These are phyloP conservation scores for Beauveria asiatica DNA, from an alignment of 2,329 filamentous ascomycete genomes.

Conservation along the genomic window DNA sequence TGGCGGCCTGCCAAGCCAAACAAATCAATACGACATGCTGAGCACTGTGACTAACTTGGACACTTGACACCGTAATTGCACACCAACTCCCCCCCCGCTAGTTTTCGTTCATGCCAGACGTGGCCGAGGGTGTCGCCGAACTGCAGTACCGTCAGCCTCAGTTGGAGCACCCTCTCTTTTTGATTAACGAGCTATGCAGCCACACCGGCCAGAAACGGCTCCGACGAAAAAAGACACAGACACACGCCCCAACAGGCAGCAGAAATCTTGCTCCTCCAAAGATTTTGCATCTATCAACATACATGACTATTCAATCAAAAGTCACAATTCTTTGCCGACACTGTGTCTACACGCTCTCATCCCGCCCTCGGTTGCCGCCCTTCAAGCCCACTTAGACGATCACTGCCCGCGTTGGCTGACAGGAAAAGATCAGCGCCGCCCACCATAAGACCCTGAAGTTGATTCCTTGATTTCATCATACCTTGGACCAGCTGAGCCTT, in stretches of 20 bases:
- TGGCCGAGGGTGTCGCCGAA: not conserved
- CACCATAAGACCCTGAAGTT: constrained; percentile 6
- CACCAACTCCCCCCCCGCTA: not conserved
- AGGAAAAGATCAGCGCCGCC: constrained; percentile 5
- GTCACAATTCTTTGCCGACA: not conserved
- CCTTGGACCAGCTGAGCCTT: not conserved
- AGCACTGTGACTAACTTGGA: not conserved
- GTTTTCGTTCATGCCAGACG: not conserved
- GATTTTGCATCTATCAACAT: not conserved
- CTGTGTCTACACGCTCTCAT: not conserved
- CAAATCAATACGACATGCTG: not conserved
- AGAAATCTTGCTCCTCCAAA: not conserved
- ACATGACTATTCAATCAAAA: not conserved
- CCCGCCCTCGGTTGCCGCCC: not conserved
- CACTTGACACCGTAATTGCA: not conserved
- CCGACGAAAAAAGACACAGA: not conserved
- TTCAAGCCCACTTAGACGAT: constrained; percentile 8
- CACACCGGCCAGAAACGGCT: constrained; percentile 5
- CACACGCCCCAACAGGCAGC: not conserved
- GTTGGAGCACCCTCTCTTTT: not conserved
- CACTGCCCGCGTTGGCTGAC: not conserved
- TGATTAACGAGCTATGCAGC: constrained; percentile 4
- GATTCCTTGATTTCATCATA: constrained; percentile 4
- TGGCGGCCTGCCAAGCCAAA: not conserved
- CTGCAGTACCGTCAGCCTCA: not conserved